Evolutionary conservation across 129 eudicot species (phyloP), one percentile per base, ranked within the genome.

Genomic region (Flaveria ramosissima): DNA sequence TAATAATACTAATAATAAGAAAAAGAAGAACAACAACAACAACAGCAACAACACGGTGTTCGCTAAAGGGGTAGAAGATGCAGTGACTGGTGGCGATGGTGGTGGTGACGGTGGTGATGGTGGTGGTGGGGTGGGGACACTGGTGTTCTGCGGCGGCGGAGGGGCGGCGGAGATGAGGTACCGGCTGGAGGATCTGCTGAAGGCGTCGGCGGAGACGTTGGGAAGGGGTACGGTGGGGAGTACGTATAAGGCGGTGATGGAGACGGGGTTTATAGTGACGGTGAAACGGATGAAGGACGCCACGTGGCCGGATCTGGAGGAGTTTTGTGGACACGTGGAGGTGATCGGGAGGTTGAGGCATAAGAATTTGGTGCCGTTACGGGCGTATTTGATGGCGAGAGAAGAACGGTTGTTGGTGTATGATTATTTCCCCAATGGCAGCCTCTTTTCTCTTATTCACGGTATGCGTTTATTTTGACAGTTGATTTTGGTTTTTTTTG

Each of bases 181-280:
- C 41, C 77, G 77, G 26, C 56, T 90, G 83, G 98, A 92, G 82
- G 93, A 92, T 78, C 21, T 92, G 55, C 47, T 92, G 76, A 92
- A 88, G 63, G 98, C 98, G 13, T 89, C 96, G 43, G 98, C 98
- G n/a, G 98, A 92, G 90, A 86, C 96, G 8, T 70, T 92, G 68
- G 98, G 98, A 9, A 86, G 96, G 59, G 98, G 98, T 13, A 83
- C 85, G 17, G 46, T 92, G 66, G 98, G 96, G 69, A 86, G 94
- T 76, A 92, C 98, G 15, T 92, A 90, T 52, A 92, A 92, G 82
- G 98, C 98, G 14, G 90, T 92, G 43, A 90, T 92, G 96, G 98
- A 90, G 60, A 79, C 92, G 1, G 96, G 96, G 6, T 88, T 76
- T 52, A 92, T 90, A 41, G 94, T 92, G 77, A 92, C 96, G 0